Evolutionary conservation across 768 basidiomycete species (phyloP).

Genomic region (Naganishia vaughanmartiniae): DNA sequence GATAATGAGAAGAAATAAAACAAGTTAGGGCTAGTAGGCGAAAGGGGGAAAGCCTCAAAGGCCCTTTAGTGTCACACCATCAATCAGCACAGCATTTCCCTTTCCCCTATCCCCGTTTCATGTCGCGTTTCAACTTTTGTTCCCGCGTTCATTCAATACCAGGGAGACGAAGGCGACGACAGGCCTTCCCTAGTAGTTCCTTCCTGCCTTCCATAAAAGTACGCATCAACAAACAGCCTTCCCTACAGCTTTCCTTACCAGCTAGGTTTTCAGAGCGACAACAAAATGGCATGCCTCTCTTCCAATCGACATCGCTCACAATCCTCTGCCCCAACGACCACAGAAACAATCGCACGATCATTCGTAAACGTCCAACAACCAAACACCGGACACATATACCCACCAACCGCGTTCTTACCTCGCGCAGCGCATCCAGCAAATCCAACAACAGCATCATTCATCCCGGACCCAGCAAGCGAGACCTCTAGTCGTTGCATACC

Average conservation of each 20-base stretch:
- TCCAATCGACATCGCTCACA: neutral
- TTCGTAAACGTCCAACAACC: neutral
- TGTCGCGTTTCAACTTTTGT: neutral
- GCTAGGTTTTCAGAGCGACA: too few species aligned
- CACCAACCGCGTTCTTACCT: neutral
- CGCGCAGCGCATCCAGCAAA: neutral
- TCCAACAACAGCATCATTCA: neutral
- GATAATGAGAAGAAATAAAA: too few species aligned
- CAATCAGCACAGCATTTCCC: neutral
- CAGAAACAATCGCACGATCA: neutral
- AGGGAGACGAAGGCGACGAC: neutral
- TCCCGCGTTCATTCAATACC: neutral
- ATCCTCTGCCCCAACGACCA: neutral
- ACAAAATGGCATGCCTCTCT: neutral
- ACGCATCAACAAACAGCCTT: neutral
- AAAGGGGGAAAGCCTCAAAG: too few species aligned
- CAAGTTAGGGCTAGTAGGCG: too few species aligned
- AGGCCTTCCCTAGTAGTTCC: neutral
- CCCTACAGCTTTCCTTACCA: neutral
- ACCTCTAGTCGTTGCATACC: neutral
- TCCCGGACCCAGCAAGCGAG: neutral
- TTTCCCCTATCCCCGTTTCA: constrained; percentile 2
- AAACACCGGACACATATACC: neutral
- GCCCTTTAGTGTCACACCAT: neutral
- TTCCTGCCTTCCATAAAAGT: neutral